A percentile compares a stretch with the other conserved stretches of the same genome.
These are phyloP conservation scores for Pichia cabralensis DNA, from an alignment of 805 yeast species.

Conservation along the genomic window DNA sequence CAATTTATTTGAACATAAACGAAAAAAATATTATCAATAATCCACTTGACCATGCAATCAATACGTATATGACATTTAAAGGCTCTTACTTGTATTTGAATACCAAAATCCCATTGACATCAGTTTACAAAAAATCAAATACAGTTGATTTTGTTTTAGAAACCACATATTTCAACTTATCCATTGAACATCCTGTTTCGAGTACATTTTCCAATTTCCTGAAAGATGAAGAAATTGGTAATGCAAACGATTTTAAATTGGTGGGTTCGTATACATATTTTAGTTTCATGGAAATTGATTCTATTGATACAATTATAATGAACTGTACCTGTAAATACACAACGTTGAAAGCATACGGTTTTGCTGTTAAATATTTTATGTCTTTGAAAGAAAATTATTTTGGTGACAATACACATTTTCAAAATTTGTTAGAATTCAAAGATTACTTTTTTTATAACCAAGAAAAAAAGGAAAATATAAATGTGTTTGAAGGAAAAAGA, in stretches of 20 bases:
- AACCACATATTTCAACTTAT: slow-evolving; percentile 53
- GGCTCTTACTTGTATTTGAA: slow-evolving; percentile 46
- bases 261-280: slow-evolving; percentile 58
- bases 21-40: slow-evolving; percentile 83
- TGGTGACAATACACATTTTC: slow-evolving; percentile 77
- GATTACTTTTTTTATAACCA: no score
- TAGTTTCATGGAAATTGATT: slow-evolving; percentile 48
- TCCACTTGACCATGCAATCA: slow-evolving; percentile 76
- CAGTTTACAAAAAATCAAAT: slow-evolving; percentile 41
- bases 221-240: slow-evolving; percentile 53
- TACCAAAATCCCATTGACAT: slow-evolving; percentile 48
- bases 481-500: slow-evolving; percentile 22
- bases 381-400: slow-evolving; percentile 79
- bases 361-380: slow-evolving; percentile 63
- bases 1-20: slow-evolving; percentile 68
- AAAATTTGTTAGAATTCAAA: slow-evolving; percentile 77
- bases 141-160: slow-evolving; percentile 38
- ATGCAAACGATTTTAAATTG: slow-evolving; percentile 49
- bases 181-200: slow-evolving; percentile 83
- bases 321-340: slow-evolving; percentile 58
- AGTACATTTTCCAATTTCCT: slow-evolving; percentile 72
- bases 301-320: slow-evolving; percentile 60
- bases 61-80: slow-evolving; percentile 63
- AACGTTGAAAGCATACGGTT: slow-evolving; percentile 69
- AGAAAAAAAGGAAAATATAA: slow-evolving; percentile 14